Base-by-base conservation (phyloP, 75 land plant species). In the Pinus albicaulis region DNA sequence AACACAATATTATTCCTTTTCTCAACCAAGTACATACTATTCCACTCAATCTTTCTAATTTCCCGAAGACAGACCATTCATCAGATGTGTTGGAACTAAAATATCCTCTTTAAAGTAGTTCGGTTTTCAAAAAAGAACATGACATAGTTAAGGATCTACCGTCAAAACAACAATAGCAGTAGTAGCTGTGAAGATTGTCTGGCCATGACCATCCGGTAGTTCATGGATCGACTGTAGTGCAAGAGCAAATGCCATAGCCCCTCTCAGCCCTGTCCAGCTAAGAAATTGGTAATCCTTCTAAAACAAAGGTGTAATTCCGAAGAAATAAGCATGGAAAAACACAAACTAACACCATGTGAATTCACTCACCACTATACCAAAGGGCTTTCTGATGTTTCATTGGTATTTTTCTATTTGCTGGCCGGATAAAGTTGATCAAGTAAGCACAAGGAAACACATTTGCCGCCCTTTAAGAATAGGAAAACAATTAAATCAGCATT, bases 211-310 rank as follows among this genome's bases (percentile, higher is more conserved):
- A 52, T 90, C 89, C 44, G 98, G 98, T 53, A 97, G 88, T 77
- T 97, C 99, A 82, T 94, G 99, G 38, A 90, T 82, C 5, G 95
- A 86, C 79, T 94, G 98, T 82, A 94, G 79, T 61, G 98, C 99
- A 80, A 97, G 89, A 41, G 98, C 99, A 89, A 97, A 97, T 74
- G 99, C 99, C 99, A 97, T 97, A 48, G 99, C 99, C 22, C 99
- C 99, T 80, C 99, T 87, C 70, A 97, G 89, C 58, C 99, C 99
- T 97, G 82, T 52, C 34, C 41, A 72, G 58, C 8, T 68, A 58
- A 63, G 31, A 56, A 73, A 71, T 48, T 12, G 62, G 41, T 71
- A 60, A 34, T 36, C 16, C 53, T 48, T 60, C 56, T 59, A 34
- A 71, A 16, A 31, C 22, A 13, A 44, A 41, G 23, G 31, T 55